These are phyloP conservation scores for Pterocarpus macrocarpus DNA, from an alignment of 306 rosid species.

Conservation along the genomic window DNA sequence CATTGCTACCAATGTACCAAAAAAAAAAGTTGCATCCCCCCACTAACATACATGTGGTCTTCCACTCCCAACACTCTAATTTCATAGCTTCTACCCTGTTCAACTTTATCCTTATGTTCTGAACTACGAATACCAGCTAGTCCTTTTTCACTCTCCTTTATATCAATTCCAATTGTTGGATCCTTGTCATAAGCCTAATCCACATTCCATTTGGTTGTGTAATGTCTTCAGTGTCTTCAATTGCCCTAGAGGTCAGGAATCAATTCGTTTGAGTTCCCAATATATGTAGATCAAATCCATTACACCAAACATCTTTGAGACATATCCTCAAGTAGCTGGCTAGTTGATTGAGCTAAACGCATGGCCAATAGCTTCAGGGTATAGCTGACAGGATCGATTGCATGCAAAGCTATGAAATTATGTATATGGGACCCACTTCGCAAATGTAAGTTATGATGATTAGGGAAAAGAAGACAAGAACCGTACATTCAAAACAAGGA, in stretches of 20 bases:
- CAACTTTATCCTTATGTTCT: slow-evolving; percentile 54
- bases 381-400: slow-evolving; percentile 23
- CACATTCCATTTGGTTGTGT: slow-evolving; percentile 43
- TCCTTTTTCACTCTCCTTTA: slow-evolving; percentile 30
- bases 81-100: slow-evolving; percentile 46
- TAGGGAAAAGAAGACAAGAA: slow-evolving; percentile 25
- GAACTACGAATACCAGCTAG: slow-evolving; percentile 30
- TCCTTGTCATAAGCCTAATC: slow-evolving; percentile 72
- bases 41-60: slow-evolving; percentile 50
- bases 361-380: slow-evolving; percentile 20
- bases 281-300: slow-evolving; percentile 41
- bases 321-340: slow-evolving; percentile 37
- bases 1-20: too few species aligned
- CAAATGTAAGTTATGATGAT: slow-evolving; percentile 1
- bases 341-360: slow-evolving; percentile 22
- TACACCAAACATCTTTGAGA: slow-evolving; percentile 35
- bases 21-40: slow-evolving; percentile 37
- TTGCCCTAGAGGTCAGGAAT: slow-evolving; percentile 34
- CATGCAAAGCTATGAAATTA: slow-evolving; percentile 37
- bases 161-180: slow-evolving; percentile 48
- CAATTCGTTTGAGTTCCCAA: slow-evolving; percentile 18
- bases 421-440: not conserved
- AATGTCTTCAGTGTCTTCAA: slow-evolving; percentile 38
- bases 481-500: slow-evolving; percentile 23
- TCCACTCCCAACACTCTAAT: slow-evolving; percentile 41